phyloP scores from a whole-genome alignment of 768 basidiomycete species.

The Paxillus rubicundulus region DNA sequence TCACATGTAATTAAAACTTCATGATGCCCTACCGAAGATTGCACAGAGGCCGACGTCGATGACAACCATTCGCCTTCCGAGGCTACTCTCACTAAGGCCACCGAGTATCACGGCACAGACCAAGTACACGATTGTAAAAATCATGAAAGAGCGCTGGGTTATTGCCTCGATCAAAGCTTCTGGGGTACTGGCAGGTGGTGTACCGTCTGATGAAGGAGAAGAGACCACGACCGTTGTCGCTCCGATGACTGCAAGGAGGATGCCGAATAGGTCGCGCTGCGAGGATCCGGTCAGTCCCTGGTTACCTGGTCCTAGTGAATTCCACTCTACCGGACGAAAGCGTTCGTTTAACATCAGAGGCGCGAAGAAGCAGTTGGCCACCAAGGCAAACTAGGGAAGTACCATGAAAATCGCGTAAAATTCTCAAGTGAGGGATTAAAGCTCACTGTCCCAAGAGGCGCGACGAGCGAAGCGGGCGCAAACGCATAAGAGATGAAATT shows the following conservation, averaged over 20 bases:
- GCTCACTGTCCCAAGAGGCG: conserved; percentile 91
- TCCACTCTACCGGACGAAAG: conserved; percentile 64
- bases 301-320: conserved; percentile 2
- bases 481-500: conserved; percentile 92
- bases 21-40: conserved; percentile 57
- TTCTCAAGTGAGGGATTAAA: neutral
- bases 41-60: conserved; percentile 90
- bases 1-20: neutral
- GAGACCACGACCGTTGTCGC: conserved; percentile 91
- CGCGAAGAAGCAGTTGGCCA: conserved; percentile 93
- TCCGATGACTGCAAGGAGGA: conserved; percentile 79
- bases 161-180: conserved; percentile 68
- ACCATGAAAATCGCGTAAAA: neutral
- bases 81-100: conserved; percentile 59
- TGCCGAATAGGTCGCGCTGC: conserved; percentile 76
- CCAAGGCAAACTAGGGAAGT: conserved; percentile 71
- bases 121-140: conserved; percentile 68
- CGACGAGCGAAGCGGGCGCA: conserved; percentile 90
- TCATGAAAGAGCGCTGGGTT: conserved; percentile 65
- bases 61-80: conserved; percentile 68
- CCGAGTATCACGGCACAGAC: conserved; percentile 55
- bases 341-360: conserved; percentile 80
- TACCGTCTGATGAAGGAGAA: conserved; percentile 65
- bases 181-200: conserved; percentile 55
- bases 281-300: conserved; percentile 13